Evolutionary conservation across 192 early-diverging fungal genomes (phyloP).

Genomic region (Obelidium mucronatum): DNA sequence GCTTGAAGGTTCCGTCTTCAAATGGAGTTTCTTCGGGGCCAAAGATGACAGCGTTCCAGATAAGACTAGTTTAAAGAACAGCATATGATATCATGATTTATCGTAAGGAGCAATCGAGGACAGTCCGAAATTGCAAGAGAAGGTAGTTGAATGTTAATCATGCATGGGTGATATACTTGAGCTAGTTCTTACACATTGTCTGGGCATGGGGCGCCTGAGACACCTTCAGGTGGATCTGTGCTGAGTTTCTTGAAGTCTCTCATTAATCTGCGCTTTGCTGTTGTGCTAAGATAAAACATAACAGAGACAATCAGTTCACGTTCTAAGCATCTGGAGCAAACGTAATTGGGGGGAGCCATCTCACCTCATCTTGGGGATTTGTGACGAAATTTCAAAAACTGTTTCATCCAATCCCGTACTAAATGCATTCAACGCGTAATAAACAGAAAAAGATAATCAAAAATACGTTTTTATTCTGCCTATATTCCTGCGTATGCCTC

Average conservation of each 20-base stretch:
- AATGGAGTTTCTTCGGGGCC: conserved; percentile 93
- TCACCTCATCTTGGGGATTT: too few species aligned
- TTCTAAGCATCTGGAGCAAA: too few species aligned
- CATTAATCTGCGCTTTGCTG: conserved; percentile 94
- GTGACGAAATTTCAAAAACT: too few species aligned
- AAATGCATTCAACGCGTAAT: too few species aligned
- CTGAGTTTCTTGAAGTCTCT: conserved; percentile 96
- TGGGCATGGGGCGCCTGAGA: conserved; percentile 88
- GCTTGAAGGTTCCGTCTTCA: conserved; percentile 95
- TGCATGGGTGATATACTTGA: background rate
- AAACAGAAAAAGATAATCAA: too few species aligned
- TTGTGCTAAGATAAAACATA: too few species aligned
- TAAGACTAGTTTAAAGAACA: conserved; percentile 78
- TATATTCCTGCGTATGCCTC: too few species aligned
- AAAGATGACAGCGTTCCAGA: conserved; percentile 99
- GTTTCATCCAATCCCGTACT: too few species aligned
- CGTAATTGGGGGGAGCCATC: too few species aligned
- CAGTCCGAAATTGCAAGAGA: background rate
- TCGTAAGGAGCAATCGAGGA: background rate
- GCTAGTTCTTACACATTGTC: conserved; percentile 84
- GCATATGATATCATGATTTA: conserved; percentile 56
- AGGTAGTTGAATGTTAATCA: background rate
- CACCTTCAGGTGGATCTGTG: conserved; percentile 89
- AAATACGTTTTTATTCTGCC: too few species aligned
- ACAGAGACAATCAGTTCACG: too few species aligned